A percentile compares a stretch with the other conserved stretches of the same genome.
phyloP scores from a whole-genome alignment of 306 rosid genomes.

The Gillenia trifoliata region DNA sequence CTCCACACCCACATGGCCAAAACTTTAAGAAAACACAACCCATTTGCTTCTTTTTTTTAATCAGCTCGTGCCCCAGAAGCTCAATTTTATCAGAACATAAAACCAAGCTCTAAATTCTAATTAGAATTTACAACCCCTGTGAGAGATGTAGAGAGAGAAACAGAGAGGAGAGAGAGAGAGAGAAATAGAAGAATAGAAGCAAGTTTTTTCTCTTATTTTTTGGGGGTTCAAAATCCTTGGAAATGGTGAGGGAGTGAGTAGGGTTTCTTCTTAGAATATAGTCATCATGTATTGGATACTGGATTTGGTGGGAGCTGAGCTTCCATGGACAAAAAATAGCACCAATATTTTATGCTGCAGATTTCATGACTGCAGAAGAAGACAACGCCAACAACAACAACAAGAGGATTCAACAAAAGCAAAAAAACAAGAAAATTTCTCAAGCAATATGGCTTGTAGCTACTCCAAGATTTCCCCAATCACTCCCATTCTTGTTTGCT shows the following conservation, averaged over 20 bases:
- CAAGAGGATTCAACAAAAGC: constrained; percentile 24
- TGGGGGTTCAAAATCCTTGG: constrained; percentile 43
- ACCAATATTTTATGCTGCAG: constrained; percentile 23
- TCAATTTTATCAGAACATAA: constrained; percentile 39
- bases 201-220: constrained; percentile 7
- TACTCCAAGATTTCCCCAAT: constrained; percentile 45
- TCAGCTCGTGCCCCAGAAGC: constrained; percentile 36
- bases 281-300: constrained; percentile 29
- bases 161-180: constrained; percentile 13
- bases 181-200: constrained; percentile 18
- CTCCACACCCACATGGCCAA: constrained; percentile 64
- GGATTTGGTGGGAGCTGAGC: constrained; percentile 35
- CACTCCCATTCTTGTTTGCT: constrained; percentile 46
- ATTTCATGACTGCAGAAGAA: constrained; percentile 32
- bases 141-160: neutral
- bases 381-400: constrained; percentile 46
- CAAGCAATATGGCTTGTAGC: constrained; percentile 61
- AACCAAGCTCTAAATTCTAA: constrained; percentile 27
- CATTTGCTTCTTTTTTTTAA: constrained; percentile 25
- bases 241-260: constrained; percentile 46
- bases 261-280: constrained; percentile 26
- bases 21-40: constrained; percentile 46
- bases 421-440: constrained; percentile 30
- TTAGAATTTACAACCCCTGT: neutral
- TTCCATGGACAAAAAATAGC: constrained; percentile 36